phyloP scores from a whole-genome alignment of 345 rosid species.

The Barbarea vulgaris region DNA sequence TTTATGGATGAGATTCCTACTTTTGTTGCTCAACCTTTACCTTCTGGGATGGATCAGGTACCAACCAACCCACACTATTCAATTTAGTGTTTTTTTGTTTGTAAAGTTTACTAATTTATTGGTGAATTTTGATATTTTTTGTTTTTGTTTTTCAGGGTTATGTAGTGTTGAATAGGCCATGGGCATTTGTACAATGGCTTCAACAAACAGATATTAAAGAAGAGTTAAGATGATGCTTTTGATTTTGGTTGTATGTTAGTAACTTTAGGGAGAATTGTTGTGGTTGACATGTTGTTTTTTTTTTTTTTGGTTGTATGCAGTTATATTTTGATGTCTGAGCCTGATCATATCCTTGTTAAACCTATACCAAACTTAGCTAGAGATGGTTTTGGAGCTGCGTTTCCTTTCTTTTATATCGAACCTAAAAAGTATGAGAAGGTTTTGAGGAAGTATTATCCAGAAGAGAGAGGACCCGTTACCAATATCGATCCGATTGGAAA shows the following conservation, averaged over 20 bases:
- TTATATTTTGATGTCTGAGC: conserved; percentile 94
- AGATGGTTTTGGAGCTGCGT: conserved; percentile 88
- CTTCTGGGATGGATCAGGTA: conserved; percentile 95
- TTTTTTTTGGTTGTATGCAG: conserved; percentile 38
- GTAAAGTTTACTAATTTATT: not conserved
- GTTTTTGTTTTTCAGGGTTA: conserved; percentile 63
- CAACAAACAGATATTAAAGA: conserved; percentile 79
- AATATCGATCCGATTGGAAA: conserved; percentile 92
- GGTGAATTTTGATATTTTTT: not conserved
- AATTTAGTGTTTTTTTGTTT: too few species aligned
- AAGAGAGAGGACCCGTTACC: conserved; percentile 78
- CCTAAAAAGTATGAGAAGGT: conserved; percentile 83
- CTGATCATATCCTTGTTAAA: conserved; percentile 90
- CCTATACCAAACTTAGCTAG: conserved; percentile 92
- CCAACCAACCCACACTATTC: not conserved
- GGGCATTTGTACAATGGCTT: conserved; percentile 99
- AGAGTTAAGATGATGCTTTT: conserved; percentile 57
- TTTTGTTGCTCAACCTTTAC: conserved; percentile 88
- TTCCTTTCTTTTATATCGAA: conserved; percentile 97
- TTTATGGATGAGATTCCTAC: conserved; percentile 98
- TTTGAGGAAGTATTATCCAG: conserved; percentile 77
- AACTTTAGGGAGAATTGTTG: not conserved
- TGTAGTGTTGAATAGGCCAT: conserved; percentile 91
- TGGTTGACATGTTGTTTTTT: not conserved
- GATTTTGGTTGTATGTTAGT: not conserved